A percentile compares a stretch with the other conserved stretches of the same genome.
Conservation (phyloP, 2,329 filamentous ascomycete species). For the Fusarium protoensiforme region DNA sequence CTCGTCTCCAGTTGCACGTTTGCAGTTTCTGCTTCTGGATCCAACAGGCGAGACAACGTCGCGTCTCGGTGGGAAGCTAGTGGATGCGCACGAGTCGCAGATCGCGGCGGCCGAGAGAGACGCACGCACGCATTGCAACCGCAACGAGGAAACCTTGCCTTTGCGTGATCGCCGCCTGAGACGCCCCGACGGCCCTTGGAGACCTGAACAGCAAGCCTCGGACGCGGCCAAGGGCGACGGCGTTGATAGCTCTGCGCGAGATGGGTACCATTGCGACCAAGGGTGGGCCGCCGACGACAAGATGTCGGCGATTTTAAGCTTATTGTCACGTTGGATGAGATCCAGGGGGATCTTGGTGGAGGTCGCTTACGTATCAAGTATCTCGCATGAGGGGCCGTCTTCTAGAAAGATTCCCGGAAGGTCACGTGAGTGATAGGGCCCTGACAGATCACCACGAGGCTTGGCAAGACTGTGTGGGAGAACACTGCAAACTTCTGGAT, state of each 20-base stretch:
- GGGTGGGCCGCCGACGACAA: constrained; percentile 25
- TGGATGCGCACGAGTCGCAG: constrained; percentile 21
- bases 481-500: background rate
- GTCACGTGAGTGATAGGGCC: constrained; percentile 20
- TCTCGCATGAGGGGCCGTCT: constrained; percentile 26
- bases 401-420: constrained; percentile 34
- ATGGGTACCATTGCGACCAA: constrained; percentile 5
- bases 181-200: background rate
- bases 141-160: background rate
- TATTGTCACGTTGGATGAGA: constrained; percentile 39
- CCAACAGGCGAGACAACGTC: constrained; percentile 11
- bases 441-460: constrained; percentile 10
- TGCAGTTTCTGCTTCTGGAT: background rate
- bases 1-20: constrained; percentile 6
- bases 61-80: constrained; percentile 14
- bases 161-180: constrained; percentile 13
- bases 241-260: constrained; percentile 16
- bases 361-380: constrained; percentile 40
- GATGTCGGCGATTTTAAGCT: constrained; percentile 43
- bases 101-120: background rate
- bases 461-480: background rate
- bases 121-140: constrained; percentile 1
- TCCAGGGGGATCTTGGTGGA: constrained; percentile 27
- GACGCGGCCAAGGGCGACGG: constrained; percentile 29
- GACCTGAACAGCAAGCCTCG: background rate